Evolutionary conservation across 2,329 filamentous ascomycete species (phyloP).

Genomic region (Thelonectria discophora): DNA sequence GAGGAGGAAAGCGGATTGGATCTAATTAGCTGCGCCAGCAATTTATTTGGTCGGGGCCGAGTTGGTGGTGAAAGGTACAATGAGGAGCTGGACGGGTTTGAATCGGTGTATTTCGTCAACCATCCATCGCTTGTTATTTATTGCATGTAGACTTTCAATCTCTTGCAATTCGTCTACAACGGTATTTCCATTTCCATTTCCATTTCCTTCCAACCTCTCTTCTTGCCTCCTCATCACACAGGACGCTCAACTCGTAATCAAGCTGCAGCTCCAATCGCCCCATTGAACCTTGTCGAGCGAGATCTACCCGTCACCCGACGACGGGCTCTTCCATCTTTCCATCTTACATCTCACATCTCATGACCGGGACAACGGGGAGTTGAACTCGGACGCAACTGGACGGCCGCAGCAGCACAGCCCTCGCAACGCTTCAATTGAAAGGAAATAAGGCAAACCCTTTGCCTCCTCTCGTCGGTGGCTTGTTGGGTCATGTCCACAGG

Average conservation of each 20-base stretch:
- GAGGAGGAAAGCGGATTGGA: slow-evolving; percentile 24
- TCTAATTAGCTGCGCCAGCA: not conserved
- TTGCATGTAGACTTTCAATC: no score
- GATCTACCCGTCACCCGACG: not conserved
- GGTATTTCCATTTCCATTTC: not conserved
- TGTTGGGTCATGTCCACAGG: not conserved
- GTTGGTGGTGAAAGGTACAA: slow-evolving; percentile 23
- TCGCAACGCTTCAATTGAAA: slow-evolving; percentile 1
- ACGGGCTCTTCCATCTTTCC: not conserved
- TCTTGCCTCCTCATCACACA: no score
- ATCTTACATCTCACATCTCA: not conserved
- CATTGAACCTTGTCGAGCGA: not conserved
- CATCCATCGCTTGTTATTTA: not conserved
- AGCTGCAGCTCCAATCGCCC: not conserved
- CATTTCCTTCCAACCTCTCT: no score
- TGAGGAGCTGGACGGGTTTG: no score
- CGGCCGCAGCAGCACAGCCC: slow-evolving; percentile 5
- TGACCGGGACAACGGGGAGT: not conserved
- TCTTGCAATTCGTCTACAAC: not conserved
- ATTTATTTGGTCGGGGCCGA: not conserved
- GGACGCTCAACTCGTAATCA: not conserved
- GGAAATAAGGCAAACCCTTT: not conserved
- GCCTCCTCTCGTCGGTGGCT: not conserved
- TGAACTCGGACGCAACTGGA: slow-evolving; percentile 4
- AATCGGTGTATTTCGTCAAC: slow-evolving; percentile 13